phyloP scores from a whole-genome alignment of 768 basidiomycete species.

The Rhodotorula babjevae region DNA sequence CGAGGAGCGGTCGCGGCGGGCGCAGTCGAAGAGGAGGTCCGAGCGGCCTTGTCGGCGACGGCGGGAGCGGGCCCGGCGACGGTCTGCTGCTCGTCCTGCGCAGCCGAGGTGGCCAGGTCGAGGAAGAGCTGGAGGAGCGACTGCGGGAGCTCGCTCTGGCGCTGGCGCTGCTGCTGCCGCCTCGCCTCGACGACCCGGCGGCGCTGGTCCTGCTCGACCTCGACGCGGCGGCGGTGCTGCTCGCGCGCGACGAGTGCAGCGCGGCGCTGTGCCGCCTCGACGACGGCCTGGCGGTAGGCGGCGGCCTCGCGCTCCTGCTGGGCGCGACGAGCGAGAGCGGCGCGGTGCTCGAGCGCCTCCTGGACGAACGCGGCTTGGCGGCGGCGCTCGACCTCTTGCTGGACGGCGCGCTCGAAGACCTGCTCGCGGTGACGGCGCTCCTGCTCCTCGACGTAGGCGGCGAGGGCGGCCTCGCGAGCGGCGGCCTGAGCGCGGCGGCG shows the following conservation, averaged over 20 bases:
- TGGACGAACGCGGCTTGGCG: not conserved
- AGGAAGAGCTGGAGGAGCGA: not conserved
- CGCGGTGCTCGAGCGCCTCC: not conserved
- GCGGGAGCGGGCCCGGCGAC: not conserved
- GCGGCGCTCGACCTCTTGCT: not conserved
- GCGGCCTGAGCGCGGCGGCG: not conserved
- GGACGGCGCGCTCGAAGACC: slow-evolving; percentile 1
- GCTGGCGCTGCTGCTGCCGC: slow-evolving; percentile 3
- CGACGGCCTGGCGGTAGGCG: not conserved
- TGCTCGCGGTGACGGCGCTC: not conserved
- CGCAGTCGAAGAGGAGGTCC: too few relatives aligned
- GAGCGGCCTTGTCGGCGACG: not conserved
- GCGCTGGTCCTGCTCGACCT: slow-evolving; percentile 1
- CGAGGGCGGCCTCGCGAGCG: not conserved
- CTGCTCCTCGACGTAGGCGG: not conserved
- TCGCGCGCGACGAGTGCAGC: not conserved
- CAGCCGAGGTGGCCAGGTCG: not conserved
- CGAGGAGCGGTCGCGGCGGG: not conserved
- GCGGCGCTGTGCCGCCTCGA: not conserved
- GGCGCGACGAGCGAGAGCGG: not conserved
- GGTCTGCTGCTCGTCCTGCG: not conserved
- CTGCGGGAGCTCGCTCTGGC: not conserved
- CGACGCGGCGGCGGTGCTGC: not conserved
- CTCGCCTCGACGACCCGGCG: not conserved
- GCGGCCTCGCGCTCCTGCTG: not conserved